phyloP scores from a whole-genome alignment of 2,329 filamentous ascomycete species.

The Akanthomyces dipterigenus region DNA sequence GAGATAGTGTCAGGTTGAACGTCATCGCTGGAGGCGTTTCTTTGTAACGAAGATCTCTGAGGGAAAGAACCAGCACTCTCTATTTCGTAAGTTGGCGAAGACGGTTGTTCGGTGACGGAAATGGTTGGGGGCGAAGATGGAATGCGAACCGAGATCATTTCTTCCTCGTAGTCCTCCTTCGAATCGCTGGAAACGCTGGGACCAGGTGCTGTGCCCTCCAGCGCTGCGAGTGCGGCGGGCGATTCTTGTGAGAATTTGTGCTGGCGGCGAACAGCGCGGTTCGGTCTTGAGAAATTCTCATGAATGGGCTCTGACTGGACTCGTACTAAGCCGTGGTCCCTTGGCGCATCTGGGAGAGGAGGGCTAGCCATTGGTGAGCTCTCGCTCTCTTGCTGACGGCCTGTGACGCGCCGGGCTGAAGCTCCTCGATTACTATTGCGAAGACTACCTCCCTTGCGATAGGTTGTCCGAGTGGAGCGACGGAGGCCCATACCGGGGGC shows the following conservation, averaged over 20 bases:
- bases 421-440: constrained; percentile 69
- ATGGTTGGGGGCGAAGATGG: constrained; percentile 25
- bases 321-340: constrained; percentile 48
- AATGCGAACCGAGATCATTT: constrained; percentile 28
- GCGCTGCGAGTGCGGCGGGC: constrained; percentile 37
- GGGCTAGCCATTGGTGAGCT: constrained; percentile 18
- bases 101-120: constrained; percentile 59
- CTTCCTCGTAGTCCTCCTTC: constrained; percentile 24
- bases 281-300: constrained; percentile 58
- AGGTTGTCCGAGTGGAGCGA: constrained; percentile 86
- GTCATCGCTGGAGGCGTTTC: constrained; percentile 28
- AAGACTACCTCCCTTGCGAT: constrained; percentile 77
- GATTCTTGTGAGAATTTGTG: constrained; percentile 43
- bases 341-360: constrained; percentile 38
- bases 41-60: constrained; percentile 49
- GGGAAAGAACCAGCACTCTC: constrained; percentile 33
- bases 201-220: constrained; percentile 32
- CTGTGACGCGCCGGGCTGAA: constrained; percentile 64
- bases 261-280: constrained; percentile 39
- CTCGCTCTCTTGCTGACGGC: constrained; percentile 56
- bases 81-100: constrained; percentile 29
- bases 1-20: constrained; percentile 35
- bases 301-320: constrained; percentile 64
- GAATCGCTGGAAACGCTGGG: constrained; percentile 17
- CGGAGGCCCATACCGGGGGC: constrained; percentile 73